Evolutionary conservation across 139 green algal genomes (phyloP).

Genomic region (Closterium sp.): DNA sequence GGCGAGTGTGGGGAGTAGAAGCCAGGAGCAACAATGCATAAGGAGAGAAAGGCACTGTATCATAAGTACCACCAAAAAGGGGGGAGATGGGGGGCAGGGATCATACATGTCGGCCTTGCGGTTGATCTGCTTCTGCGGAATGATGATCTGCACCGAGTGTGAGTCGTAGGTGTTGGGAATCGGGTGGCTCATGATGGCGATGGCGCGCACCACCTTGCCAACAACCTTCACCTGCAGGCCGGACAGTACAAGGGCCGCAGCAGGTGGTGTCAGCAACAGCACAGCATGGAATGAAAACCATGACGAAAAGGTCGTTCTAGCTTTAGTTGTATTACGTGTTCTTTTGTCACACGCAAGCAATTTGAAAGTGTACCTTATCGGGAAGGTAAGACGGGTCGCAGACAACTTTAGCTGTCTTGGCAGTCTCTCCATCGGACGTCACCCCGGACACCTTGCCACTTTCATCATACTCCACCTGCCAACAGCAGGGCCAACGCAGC

Average conservation of each 20-base stretch:
- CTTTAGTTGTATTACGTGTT: no score
- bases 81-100: no score
- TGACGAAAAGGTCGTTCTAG: no score
- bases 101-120: slow-evolving; percentile 83
- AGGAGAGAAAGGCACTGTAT: no score
- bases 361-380: slow-evolving; percentile 63
- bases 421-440: slow-evolving; percentile 76
- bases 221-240: slow-evolving; percentile 43
- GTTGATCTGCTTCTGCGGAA: slow-evolving; percentile 93
- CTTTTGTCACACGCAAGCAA: no score
- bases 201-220: slow-evolving; percentile 82
- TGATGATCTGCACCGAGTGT: slow-evolving; percentile 89
- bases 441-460: slow-evolving; percentile 77
- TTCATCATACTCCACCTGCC: slow-evolving; percentile 77
- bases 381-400: slow-evolving; percentile 90
- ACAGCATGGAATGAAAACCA: neutral
- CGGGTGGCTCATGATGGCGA: slow-evolving; percentile 91
- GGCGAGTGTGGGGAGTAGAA: no score
- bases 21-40: no score
- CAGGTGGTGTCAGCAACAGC: neutral
- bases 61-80: no score
- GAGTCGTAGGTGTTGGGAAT: slow-evolving; percentile 92
- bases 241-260: neutral
- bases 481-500: neutral
- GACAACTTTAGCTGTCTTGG: slow-evolving; percentile 87